Evolutionary conservation across 192 early-diverging fungal species (phyloP).

Genomic region (Oehlia diaphana): DNA sequence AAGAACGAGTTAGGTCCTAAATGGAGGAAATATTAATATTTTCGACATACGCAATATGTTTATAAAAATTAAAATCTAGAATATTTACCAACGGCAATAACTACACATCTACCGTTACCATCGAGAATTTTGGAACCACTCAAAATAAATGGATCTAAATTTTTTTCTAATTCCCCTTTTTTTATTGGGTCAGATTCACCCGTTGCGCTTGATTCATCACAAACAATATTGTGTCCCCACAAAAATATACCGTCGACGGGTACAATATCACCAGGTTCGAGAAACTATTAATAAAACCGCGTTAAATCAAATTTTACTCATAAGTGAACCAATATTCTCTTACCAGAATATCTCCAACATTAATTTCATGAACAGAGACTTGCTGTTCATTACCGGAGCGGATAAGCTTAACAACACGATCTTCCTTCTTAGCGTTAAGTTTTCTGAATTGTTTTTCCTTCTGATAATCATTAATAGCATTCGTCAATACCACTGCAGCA

Average conservation of each 20-base stretch:
- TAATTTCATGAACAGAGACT: conserved; percentile 76
- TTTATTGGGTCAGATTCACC: conserved; percentile 87
- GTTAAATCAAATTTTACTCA: neutral
- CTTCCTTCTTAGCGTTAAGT: conserved; percentile 85
- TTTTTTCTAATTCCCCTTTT: conserved; percentile 60
- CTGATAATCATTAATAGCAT: conserved; percentile 88
- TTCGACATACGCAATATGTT: neutral
- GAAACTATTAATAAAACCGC: conserved; percentile 26
- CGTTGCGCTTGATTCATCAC: conserved; percentile 90
- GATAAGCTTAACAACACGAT: conserved; percentile 70
- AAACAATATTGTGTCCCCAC: conserved; percentile 74
- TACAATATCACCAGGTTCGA: conserved; percentile 92
- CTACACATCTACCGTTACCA: conserved; percentile 82
- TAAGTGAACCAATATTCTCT: neutral
- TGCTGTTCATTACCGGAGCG: conserved; percentile 74
- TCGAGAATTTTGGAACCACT: conserved; percentile 90
- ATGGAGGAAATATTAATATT: neutral
- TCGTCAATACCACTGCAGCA: conserved; percentile 85
- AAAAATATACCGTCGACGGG: conserved; percentile 91
- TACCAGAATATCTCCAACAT: conserved; percentile 87
- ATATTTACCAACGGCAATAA: conserved; percentile 75
- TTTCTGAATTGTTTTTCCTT: conserved; percentile 89
- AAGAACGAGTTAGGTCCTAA: conserved; percentile 70
- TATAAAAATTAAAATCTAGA: neutral
- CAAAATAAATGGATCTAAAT: conserved; percentile 77